Evolutionary conservation across 495 filamentous ascomycete species (phyloP), one percentile per base, ranked within the genome.

Genomic region (Penicillium dipodomyicola): DNA sequence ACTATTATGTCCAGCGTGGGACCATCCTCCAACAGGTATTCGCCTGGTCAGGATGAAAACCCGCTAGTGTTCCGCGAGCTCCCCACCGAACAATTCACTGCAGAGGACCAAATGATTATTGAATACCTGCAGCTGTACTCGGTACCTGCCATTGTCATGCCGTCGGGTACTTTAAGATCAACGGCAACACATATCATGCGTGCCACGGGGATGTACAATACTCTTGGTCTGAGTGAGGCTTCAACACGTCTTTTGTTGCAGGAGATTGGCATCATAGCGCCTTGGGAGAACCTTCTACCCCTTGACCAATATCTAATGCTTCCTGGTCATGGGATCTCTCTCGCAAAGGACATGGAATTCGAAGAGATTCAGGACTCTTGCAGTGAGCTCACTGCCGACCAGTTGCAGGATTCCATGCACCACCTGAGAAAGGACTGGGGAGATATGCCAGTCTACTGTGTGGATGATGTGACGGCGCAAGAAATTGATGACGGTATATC

Each of bases 401-500:
- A 69, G n/a, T 46, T 70, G 54, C 52, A 59, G 33, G 77, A 77
- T 52, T 74, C 67, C 5, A 82, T 96, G 75, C 71, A 75, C 2
- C 59, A 68, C 30, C 64, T 91, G 41, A 83, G 94, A 37, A 84
- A 79, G 43, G 86, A 92, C 52, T 92, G 90, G 85, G 79, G 79
- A 1, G 71, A 83, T 46, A 60, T 87, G 49, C 81, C 82, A 0
- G 87, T 93, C 6, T 97, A 87, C 70, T 95, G 90, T 65, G 89
- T 98, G 54, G 94, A 98, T 66, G 80, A 81, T 58, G 74, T 76
- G 2, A 69, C 70, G 30, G 86, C 94, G 1, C 66, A 82, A 40
- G 92, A 97, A 63, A 89, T 96, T 50, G 94, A 98, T 59, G 93
- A 97, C 65, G 93, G 89, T 22, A 71, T 97, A 9, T 96, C 92